phyloP scores from a whole-genome alignment of 1,284 basidiomycete species.

The Leucoagaricus sp. region DNA sequence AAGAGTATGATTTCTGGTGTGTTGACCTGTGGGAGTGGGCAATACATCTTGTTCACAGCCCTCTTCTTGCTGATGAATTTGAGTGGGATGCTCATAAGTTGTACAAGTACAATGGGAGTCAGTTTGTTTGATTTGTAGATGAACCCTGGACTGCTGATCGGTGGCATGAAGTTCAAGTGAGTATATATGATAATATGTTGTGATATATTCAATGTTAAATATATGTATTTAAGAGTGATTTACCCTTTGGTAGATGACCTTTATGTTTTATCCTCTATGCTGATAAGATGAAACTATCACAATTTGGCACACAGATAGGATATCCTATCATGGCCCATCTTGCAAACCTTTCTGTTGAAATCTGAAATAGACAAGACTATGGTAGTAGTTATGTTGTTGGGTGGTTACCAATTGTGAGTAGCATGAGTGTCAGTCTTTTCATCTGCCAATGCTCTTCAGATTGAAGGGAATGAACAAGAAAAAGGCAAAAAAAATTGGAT shows the following conservation, averaged over 20 bases:
- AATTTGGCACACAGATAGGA: slow-evolving; percentile 35
- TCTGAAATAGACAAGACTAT: slow-evolving; percentile 36
- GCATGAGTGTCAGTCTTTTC: slow-evolving; percentile 17
- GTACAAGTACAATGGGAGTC: slow-evolving; percentile 26
- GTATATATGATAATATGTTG: background rate
- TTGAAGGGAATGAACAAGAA: slow-evolving; percentile 18
- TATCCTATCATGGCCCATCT: slow-evolving; percentile 40
- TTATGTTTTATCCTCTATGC: slow-evolving; percentile 39
- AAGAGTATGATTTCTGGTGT: too few relatives aligned
- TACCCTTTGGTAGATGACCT: slow-evolving; percentile 20
- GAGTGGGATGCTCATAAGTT: slow-evolving; percentile 29
- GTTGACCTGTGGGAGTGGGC: too few relatives aligned
- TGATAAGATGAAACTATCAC: slow-evolving; percentile 45
- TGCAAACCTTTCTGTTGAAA: slow-evolving; percentile 35
- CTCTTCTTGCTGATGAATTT: too few relatives aligned
- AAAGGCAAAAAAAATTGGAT: background rate
- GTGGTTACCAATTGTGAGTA: slow-evolving; percentile 43
- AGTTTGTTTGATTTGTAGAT: slow-evolving; percentile 30
- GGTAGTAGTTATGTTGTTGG: slow-evolving; percentile 41
- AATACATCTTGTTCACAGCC: too few relatives aligned
- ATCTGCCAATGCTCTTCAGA: slow-evolving; percentile 24
- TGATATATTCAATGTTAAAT: slow-evolving; percentile 2
- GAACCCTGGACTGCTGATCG: slow-evolving; percentile 34
- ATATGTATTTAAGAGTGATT: slow-evolving; percentile 13
- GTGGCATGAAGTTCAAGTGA: slow-evolving; percentile 35